Percentiles rank a stretch among this genome's conserved stretches.
Conservation (phyloP, 179 eudicot genomes). For the Silene noctiflora region DNA sequence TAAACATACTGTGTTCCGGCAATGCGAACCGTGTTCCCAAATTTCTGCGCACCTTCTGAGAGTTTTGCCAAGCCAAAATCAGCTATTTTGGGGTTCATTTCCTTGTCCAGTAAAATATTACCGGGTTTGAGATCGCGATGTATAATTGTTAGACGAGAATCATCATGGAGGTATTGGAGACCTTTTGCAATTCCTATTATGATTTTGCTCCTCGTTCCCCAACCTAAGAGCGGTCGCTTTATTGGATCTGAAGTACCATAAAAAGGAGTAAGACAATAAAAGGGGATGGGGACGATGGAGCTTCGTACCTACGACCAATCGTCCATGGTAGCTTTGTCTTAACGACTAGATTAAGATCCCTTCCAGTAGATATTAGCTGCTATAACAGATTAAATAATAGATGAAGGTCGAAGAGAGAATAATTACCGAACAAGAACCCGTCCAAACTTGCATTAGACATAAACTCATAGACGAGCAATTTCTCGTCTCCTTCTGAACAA, state of each 20-base stretch:
- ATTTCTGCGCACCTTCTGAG: slow-evolving; percentile 31
- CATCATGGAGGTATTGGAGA: background rate
- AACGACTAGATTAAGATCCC: too few relatives aligned
- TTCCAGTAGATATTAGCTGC: too few relatives aligned
- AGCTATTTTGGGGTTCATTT: background rate
- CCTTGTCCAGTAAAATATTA: background rate
- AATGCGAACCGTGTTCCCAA: slow-evolving; percentile 22
- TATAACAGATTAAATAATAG: background rate
- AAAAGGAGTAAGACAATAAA: too few relatives aligned
- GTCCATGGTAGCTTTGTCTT: too few relatives aligned
- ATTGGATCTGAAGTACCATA: slow-evolving; percentile 20
- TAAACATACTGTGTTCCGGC: background rate
- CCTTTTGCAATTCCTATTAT: slow-evolving; percentile 31
- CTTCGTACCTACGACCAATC: too few relatives aligned
- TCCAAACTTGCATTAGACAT: background rate
- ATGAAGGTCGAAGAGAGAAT: background rate
- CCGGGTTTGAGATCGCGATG: background rate
- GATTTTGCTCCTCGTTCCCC: slow-evolving; percentile 28
- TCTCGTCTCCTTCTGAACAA: background rate
- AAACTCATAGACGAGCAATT: too few relatives aligned
- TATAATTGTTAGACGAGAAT: background rate
- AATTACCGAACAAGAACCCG: slow-evolving; percentile 18
- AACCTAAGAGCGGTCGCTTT: slow-evolving; percentile 20
- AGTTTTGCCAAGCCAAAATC: slow-evolving; percentile 8
- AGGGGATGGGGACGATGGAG: too few relatives aligned